Percentiles rank a stretch among this genome's conserved stretches.
These are phyloP conservation scores for Nakazawaea ernobii DNA, from an alignment of 805 yeast genomes.

Conservation along the genomic window DNA sequence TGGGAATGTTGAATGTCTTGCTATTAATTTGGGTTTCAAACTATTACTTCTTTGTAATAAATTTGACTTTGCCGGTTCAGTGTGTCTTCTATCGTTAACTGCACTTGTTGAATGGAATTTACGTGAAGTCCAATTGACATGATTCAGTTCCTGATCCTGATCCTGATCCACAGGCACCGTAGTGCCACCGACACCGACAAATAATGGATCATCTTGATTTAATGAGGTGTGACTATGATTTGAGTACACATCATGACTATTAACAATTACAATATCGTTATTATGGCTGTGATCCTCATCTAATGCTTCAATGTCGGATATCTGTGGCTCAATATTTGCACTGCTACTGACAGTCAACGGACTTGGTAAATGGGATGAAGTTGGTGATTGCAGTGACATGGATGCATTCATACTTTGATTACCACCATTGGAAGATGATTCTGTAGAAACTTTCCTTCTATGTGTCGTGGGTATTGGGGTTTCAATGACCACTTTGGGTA, in stretches of 20 bases:
- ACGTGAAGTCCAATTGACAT: neutral
- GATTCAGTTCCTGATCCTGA: neutral
- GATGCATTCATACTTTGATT: constrained; percentile 5
- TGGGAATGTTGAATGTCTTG: constrained; percentile 3
- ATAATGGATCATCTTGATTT: constrained; percentile 10
- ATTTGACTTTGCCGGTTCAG: constrained; percentile 2
- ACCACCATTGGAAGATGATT: constrained; percentile 5
- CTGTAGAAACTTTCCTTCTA: constrained; percentile 1
- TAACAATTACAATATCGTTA: neutral
- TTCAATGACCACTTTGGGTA: neutral
- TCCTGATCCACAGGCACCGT: no score
- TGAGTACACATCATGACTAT: neutral
- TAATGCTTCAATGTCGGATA: no score
- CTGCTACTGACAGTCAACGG: constrained; percentile 6
- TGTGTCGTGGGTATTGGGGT: neutral
- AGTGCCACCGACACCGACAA: no score
- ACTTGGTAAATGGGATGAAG: constrained; percentile 4
- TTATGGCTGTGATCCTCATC: neutral
- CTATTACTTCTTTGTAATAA: neutral
- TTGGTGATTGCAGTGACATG: constrained; percentile 3
- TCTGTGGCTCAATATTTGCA: no score
- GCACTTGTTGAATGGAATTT: constrained; percentile 4
- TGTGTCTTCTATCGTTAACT: constrained; percentile 3
- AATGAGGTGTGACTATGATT: neutral
- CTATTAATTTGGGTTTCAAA: neutral